These are phyloP conservation scores for Blastosporella zonata DNA, from an alignment of 1,284 basidiomycete genomes.

Conservation along the genomic window DNA sequence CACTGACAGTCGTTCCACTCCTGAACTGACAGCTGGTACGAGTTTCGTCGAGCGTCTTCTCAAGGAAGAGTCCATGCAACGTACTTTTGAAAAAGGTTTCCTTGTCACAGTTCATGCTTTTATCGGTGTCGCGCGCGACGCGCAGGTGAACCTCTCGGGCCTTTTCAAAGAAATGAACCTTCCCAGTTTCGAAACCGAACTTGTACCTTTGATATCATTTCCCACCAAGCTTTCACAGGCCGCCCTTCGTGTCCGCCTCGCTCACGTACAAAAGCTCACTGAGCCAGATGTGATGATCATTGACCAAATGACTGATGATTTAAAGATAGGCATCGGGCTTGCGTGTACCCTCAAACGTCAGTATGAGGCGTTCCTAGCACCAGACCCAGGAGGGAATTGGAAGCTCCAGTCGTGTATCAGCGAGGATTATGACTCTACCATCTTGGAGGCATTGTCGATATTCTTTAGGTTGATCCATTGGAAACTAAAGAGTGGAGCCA, in stretches of 20 bases:
- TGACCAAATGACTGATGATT: slow-evolving; percentile 93
- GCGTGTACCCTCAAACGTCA: slow-evolving; percentile 95
- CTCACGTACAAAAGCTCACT: slow-evolving; percentile 87
- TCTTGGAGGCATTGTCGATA: slow-evolving; percentile 84
- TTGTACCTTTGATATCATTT: slow-evolving; percentile 93
- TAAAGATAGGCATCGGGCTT: slow-evolving; percentile 88
- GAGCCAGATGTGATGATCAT: slow-evolving; percentile 91
- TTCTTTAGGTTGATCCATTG: slow-evolving; percentile 96
- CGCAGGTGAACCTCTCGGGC: slow-evolving; percentile 78
- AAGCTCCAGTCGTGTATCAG: slow-evolving; percentile 84
- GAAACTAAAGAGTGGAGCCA: slow-evolving; percentile 92
- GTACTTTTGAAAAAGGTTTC: slow-evolving; percentile 93
- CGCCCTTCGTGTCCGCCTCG: slow-evolving; percentile 83
- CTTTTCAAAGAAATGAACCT: slow-evolving; percentile 84
- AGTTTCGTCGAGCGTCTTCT: slow-evolving; percentile 93
- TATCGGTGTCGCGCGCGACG: slow-evolving; percentile 83
- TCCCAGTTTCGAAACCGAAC: slow-evolving; percentile 89
- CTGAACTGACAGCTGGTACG: slow-evolving; percentile 54
- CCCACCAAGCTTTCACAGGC: slow-evolving; percentile 94
- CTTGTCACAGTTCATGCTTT: slow-evolving; percentile 86
- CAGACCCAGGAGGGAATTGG: slow-evolving; percentile 89
- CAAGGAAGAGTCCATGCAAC: slow-evolving; percentile 93
- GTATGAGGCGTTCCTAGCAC: slow-evolving; percentile 85
- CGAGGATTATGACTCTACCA: slow-evolving; percentile 86
- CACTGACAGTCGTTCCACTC: slow-evolving; percentile 27